Evolutionary conservation across 2,329 filamentous ascomycete species (phyloP).

Genomic region (Microthyrium microscopicum): DNA sequence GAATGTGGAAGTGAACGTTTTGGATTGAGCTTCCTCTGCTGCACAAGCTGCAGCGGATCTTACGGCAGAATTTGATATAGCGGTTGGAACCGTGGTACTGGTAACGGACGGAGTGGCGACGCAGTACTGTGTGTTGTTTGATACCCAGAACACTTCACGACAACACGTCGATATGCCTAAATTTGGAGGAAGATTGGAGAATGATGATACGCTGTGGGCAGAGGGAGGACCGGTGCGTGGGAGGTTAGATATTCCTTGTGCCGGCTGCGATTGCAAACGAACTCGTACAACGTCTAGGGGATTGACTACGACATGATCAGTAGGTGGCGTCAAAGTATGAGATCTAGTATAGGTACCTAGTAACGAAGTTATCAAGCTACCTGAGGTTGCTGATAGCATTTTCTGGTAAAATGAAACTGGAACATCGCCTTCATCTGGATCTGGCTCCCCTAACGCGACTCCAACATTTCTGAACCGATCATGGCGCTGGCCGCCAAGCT

Average conservation of each 20-base stretch:
- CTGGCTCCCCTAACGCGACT: background rate
- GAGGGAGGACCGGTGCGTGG: slow-evolving; percentile 35
- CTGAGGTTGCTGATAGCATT: slow-evolving; percentile 86
- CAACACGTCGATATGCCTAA: slow-evolving; percentile 90
- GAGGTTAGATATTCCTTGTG: slow-evolving; percentile 28
- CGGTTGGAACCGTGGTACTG: slow-evolving; percentile 14
- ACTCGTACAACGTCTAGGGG: slow-evolving; percentile 94
- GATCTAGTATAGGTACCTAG: slow-evolving; percentile 44
- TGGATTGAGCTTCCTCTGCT: slow-evolving; percentile 70
- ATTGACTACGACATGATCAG: slow-evolving; percentile 46
- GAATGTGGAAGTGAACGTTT: slow-evolving; percentile 75
- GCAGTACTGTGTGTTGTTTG: slow-evolving; percentile 67
- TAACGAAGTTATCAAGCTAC: slow-evolving; percentile 76
- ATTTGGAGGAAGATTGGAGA: slow-evolving; percentile 60
- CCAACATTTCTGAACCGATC: too few species aligned
- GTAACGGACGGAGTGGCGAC: slow-evolving; percentile 45
- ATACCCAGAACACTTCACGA: slow-evolving; percentile 91
- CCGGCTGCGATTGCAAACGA: slow-evolving; percentile 71
- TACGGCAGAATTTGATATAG: slow-evolving; percentile 20
- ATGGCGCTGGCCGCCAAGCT: slow-evolving; percentile 19
- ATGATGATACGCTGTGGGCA: slow-evolving; percentile 23
- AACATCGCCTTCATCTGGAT: slow-evolving; percentile 3
- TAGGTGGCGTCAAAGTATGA: slow-evolving; percentile 1
- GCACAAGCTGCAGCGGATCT: slow-evolving; percentile 51
- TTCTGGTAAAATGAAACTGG: slow-evolving; percentile 51